phyloP scores from a whole-genome alignment of 2,329 filamentous ascomycete species.

The Furcasterigmium furcatum region DNA sequence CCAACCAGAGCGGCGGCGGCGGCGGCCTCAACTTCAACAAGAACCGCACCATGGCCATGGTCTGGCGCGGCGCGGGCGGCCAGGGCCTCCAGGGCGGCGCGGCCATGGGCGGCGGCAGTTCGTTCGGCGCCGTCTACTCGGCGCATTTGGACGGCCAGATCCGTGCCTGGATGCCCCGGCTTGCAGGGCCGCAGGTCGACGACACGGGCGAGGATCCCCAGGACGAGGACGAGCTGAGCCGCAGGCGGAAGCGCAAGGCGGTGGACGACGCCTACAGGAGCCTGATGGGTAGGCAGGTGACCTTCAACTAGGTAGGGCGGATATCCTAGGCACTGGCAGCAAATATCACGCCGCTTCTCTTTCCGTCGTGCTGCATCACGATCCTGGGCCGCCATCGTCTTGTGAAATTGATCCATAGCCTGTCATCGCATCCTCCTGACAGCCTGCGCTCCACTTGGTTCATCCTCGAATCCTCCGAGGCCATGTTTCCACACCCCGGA shows the following conservation, averaged over 20 bases:
- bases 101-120: conserved; percentile 55
- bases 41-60: conserved; percentile 70
- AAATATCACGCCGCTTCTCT: no score
- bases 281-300: conserved; percentile 69
- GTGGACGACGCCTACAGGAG: conserved; percentile 78
- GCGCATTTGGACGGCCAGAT: conserved; percentile 84
- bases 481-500: neutral
- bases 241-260: conserved; percentile 67
- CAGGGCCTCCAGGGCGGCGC: conserved; percentile 53
- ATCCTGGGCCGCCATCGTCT: no score
- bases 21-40: conserved; percentile 53
- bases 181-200: conserved; percentile 47
- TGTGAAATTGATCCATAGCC: no score
- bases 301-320: conserved; percentile 38
- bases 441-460: neutral
- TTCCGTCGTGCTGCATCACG: no score
- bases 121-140: conserved; percentile 65
- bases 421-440: no score
- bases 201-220: conserved; percentile 24
- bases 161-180: conserved; percentile 68
- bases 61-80: conserved; percentile 66
- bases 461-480: neutral
- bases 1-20: conserved; percentile 27
- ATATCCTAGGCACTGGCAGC: no score
- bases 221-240: conserved; percentile 39